Percentiles rank a stretch among this genome's conserved stretches.
phyloP scores from a whole-genome alignment of 441 rosid species.

The Adansonia grandidieri region DNA sequence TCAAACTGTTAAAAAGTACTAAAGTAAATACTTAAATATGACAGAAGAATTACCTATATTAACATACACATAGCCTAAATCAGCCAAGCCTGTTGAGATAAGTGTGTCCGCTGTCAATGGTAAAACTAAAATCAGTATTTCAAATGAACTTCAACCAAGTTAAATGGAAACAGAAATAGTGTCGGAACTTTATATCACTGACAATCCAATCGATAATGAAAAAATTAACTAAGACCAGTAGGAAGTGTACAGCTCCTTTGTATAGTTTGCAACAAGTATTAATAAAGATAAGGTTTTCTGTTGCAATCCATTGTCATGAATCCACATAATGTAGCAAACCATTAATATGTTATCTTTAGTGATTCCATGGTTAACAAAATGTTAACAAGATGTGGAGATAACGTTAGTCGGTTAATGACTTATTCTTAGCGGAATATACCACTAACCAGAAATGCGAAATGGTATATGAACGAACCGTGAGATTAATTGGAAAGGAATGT shows the following conservation, averaged over 20 bases:
- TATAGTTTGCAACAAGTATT: not conserved
- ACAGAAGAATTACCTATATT: conserved; percentile 73
- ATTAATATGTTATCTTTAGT: not conserved
- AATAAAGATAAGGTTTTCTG: not conserved
- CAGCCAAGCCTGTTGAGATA: conserved; percentile 84
- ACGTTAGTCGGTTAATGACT: not conserved
- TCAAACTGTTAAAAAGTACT: not conserved
- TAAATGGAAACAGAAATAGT: not conserved
- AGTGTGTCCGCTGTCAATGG: conserved; percentile 81
- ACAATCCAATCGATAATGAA: not conserved
- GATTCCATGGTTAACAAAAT: not conserved
- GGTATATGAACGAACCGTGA: not conserved
- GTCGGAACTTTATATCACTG: not conserved
- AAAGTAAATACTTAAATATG: conserved; percentile 19
- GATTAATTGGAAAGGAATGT: not conserved
- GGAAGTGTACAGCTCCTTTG: too few species aligned
- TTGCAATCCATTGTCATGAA: not conserved
- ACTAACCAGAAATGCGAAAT: not conserved
- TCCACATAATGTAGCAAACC: not conserved
- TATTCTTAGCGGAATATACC: not conserved
- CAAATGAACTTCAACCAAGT: not conserved
- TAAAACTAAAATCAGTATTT: conserved; percentile 35
- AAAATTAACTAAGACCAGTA: conserved; percentile 32
- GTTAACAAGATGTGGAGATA: not conserved
- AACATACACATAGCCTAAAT: conserved; percentile 75